Conservation (phyloP, 805 yeast species). For the Suhomyces tanzawaensis region DNA sequence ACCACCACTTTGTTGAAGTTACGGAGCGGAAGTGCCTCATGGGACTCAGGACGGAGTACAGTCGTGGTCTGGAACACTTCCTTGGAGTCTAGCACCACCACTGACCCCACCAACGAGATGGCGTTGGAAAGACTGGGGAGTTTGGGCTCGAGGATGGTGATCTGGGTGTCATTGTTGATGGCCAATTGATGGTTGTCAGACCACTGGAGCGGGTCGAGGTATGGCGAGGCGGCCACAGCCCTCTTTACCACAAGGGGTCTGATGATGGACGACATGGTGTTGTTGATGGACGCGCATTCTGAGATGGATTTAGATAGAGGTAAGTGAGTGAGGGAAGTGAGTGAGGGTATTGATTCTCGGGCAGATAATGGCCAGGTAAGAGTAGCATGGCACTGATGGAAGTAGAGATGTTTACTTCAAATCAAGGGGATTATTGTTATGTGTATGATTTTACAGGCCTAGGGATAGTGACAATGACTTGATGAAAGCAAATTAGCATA, state of each 20-base stretch:
- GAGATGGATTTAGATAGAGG: background rate
- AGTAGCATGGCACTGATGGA: background rate
- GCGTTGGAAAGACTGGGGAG: slow-evolving; percentile 29
- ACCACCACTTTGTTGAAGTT: slow-evolving; percentile 25
- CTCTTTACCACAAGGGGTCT: slow-evolving; percentile 6
- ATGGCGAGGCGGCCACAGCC: slow-evolving; percentile 7
- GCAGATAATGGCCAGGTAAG: too few relatives aligned
- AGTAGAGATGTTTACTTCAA: slow-evolving; percentile 1
- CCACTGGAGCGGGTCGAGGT: slow-evolving; percentile 30
- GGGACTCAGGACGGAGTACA: slow-evolving; percentile 26
- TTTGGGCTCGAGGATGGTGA: slow-evolving; percentile 38
- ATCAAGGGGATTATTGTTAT: too few relatives aligned
- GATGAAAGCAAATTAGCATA: too few relatives aligned
- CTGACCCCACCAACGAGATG: slow-evolving; percentile 17
- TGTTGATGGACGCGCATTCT: background rate
- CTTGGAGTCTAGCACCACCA: slow-evolving; percentile 20
- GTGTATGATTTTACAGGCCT: too few relatives aligned
- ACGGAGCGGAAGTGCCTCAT: slow-evolving; percentile 29
- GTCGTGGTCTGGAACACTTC: slow-evolving; percentile 24
- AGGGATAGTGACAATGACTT: too few relatives aligned
- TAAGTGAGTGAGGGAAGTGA: background rate
- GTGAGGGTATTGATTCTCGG: too few relatives aligned
- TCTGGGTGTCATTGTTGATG: slow-evolving; percentile 30
- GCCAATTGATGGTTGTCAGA: slow-evolving; percentile 37
- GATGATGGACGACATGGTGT: slow-evolving; percentile 2